Percentiles rank a stretch among this genome's conserved stretches.
Conservation (phyloP, 352 stramenopile species). For the Globisporangium recalcitrans region DNA sequence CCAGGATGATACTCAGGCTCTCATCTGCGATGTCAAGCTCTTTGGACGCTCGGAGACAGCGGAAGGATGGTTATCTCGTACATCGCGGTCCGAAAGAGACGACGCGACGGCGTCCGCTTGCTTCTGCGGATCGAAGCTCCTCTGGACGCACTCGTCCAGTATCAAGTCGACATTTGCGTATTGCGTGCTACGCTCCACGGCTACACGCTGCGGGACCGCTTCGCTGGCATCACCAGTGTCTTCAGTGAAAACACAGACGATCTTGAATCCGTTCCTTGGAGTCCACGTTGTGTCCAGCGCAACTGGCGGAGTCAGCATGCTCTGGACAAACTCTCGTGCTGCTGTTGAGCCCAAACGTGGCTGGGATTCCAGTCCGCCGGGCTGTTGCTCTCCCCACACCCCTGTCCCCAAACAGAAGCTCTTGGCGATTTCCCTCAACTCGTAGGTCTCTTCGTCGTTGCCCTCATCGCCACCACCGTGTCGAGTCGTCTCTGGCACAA, state of each 20-base stretch:
- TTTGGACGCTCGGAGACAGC: slow-evolving; percentile 21
- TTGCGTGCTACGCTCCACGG: slow-evolving; percentile 31
- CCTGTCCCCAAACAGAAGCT: slow-evolving; percentile 25
- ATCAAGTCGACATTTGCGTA: slow-evolving; percentile 37
- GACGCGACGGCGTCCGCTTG: slow-evolving; percentile 28
- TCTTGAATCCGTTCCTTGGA: slow-evolving; percentile 5
- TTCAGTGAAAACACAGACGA: slow-evolving; percentile 30
- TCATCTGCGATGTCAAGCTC: slow-evolving; percentile 24
- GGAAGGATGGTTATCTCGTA: slow-evolving; percentile 12
- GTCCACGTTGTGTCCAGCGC: slow-evolving; percentile 17
- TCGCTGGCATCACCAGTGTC: slow-evolving; percentile 16
- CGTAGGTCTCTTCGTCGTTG: slow-evolving; percentile 19
- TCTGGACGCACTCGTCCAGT: slow-evolving; percentile 47
- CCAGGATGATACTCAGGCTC: slow-evolving; percentile 15
- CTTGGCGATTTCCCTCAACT: slow-evolving; percentile 18
- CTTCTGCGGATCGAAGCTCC: slow-evolving; percentile 47
- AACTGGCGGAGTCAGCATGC: not conserved
- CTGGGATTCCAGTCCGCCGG: no score
- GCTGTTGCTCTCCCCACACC: slow-evolving; percentile 21
- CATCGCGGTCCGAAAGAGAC: slow-evolving; percentile 39
- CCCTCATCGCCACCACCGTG: not conserved
- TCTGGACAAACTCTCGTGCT: slow-evolving; percentile 3
- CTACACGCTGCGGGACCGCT: slow-evolving; percentile 23
- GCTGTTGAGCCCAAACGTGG: not conserved
- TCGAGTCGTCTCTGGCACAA: not conserved